Conservation (phyloP, 2,329 filamentous ascomycete species). For the Colletotrichum karsti region DNA sequence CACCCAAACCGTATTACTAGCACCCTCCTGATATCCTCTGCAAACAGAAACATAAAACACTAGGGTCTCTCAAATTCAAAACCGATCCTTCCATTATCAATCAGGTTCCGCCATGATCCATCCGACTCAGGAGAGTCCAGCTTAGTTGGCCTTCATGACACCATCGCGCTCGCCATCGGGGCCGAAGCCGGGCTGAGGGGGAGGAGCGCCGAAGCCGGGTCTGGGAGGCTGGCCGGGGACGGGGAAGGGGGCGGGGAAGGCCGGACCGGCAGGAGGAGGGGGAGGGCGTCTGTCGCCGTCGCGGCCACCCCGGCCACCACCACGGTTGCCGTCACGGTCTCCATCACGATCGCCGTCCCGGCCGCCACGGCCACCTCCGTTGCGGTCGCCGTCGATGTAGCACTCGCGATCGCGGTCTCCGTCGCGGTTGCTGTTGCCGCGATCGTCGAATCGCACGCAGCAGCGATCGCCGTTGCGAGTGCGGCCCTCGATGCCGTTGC, state of each 20-base stretch:
- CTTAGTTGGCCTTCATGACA: conserved; percentile 1
- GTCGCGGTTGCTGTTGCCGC: not conserved
- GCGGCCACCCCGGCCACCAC: not conserved
- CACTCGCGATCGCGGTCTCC: not conserved
- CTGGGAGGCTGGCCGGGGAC: conserved; percentile 1
- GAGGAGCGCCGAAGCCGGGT: conserved; percentile 3
- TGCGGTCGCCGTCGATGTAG: not conserved
- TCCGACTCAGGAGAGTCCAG: not conserved
- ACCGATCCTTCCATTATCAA: not conserved
- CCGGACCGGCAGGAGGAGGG: not conserved
- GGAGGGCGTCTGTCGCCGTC: not conserved
- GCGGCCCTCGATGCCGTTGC: not conserved
- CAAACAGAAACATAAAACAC: not conserved
- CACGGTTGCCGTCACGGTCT: not conserved
- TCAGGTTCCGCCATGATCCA: not conserved
- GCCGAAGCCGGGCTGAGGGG: not conserved
- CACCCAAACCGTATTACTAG: not conserved
- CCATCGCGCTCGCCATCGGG: not conserved
- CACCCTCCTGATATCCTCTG: not conserved
- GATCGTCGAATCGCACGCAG: not conserved
- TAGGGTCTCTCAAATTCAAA: not conserved
- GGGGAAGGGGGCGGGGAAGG: conserved; percentile 16
- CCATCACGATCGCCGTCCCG: not conserved
- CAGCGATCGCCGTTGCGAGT: conserved; percentile 11
- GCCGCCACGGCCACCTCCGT: not conserved